Conservation (phyloP, 768 basidiomycete species). For the Megacollybia marginata region DNA sequence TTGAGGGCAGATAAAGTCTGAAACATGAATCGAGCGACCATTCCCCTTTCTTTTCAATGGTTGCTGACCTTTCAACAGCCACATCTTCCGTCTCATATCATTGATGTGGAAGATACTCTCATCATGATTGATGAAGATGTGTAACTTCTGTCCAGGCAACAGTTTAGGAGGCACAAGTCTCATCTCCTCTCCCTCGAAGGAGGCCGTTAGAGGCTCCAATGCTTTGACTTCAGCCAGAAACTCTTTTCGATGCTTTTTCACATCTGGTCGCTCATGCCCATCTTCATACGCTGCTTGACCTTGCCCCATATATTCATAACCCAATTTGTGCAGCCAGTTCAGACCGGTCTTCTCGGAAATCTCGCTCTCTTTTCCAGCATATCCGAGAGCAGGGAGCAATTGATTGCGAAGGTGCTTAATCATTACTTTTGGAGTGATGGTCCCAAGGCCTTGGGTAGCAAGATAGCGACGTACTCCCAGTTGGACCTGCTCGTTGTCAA, state of each 20-base stretch:
- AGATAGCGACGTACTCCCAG: too few species aligned
- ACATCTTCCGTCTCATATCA: conserved; percentile 9
- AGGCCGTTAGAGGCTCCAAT: background rate
- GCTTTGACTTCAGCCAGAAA: conserved; percentile 1
- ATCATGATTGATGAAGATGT: conserved; percentile 14
- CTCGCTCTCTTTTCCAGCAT: background rate
- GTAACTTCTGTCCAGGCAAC: conserved; percentile 6
- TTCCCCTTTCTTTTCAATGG: conserved; percentile 12
- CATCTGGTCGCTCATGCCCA: conserved; percentile 14
- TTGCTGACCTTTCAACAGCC: conserved; percentile 12
- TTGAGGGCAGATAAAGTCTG: conserved; percentile 13
- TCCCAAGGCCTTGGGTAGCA: too few species aligned
- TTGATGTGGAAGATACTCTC: conserved; percentile 15
- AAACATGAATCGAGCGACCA: conserved; percentile 12
- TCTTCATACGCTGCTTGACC: conserved; percentile 15
- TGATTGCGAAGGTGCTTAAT: too few species aligned
- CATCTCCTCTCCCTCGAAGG: background rate
- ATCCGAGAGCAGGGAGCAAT: too few species aligned
- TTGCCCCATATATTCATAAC: conserved; percentile 3
- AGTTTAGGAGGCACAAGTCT: conserved; percentile 9
- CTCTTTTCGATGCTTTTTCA: conserved; percentile 10
- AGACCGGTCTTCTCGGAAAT: background rate
- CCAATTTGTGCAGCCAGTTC: conserved; percentile 9
- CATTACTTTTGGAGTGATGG: too few species aligned
- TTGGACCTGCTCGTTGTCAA: too few species aligned